Evolutionary conservation across 176 grass and related monocot genomes (phyloP), one percentile per base, ranked within the genome.

Genomic region (Lolium perenne): DNA sequence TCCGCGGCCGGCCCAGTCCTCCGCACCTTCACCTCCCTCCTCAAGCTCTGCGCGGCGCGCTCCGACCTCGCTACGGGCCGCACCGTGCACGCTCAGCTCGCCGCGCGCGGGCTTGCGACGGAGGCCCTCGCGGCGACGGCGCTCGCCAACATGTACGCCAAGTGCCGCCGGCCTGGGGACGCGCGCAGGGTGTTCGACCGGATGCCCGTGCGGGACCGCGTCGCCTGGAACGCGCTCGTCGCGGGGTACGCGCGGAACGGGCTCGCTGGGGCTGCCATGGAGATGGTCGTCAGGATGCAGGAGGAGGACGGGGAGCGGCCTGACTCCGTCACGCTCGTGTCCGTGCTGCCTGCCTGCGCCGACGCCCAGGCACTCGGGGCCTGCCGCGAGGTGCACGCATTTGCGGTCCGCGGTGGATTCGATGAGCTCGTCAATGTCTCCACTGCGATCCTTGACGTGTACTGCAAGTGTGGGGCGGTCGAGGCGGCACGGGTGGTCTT

Each of bases 171-270:
- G 51, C 86, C 83, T 35, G 29, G 45, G 10, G 68, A 85, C 62
- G 83, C 86, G 22, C 87, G 65, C 21, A 84, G 83, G 78, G 64
- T 91, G 89, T 91, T 94, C 81, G 87, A 91, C 57, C 82, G 77
- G 45, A 91, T 94, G 84, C 87, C 81, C 6, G 35, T 60, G 49
- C 46, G 81, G 72, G 80, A 94, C 77, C 21, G 82, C 38, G 89
- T 87, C 61, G 83, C 92, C 4, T 91, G 89, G 89, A 94, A 94
- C 45, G 85, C 83, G 26, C 79, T 94, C 54, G 77, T 94, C 1
- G 58, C 80, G 4, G 85, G 87, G 20, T 94, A 92, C 64, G 60
- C 83, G 20, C 81, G 88, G 32, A 89, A 91, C 65, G 87, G 87
- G 4, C 45, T 89, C 26, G 46, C 87, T 0, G 35, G 38, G 84